Evolutionary conservation across 2,329 filamentous ascomycete genomes (phyloP).

Genomic region (Oidium heveae): DNA sequence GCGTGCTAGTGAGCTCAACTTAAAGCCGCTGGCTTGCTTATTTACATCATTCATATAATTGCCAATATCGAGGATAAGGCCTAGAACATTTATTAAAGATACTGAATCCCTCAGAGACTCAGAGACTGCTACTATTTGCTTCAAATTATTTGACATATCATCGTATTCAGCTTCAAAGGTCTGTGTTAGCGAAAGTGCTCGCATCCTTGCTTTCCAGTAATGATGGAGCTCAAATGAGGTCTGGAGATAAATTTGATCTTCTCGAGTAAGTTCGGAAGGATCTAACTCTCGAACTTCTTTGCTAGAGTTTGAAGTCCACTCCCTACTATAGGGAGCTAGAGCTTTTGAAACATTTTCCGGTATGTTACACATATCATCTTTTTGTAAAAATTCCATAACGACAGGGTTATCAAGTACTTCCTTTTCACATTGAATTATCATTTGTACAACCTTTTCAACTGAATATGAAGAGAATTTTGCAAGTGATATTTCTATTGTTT

Average conservation of each 20-base stretch:
- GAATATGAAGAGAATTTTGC: slow-evolving; percentile 74
- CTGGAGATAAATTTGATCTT: slow-evolving; percentile 85
- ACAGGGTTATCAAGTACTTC: slow-evolving; percentile 73
- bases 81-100: slow-evolving; percentile 83
- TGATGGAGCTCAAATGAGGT: slow-evolving; percentile 88
- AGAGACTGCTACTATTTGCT: slow-evolving; percentile 64
- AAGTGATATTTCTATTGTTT: slow-evolving; percentile 44
- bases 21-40: slow-evolving; percentile 95
- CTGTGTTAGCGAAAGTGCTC: slow-evolving; percentile 62
- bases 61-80: slow-evolving; percentile 87
- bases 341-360: slow-evolving; percentile 75
- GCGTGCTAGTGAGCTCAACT: slow-evolving; percentile 76
- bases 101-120: slow-evolving; percentile 81
- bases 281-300: slow-evolving; percentile 63
- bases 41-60: slow-evolving; percentile 99
- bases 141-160: slow-evolving; percentile 64
- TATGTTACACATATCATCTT: slow-evolving; percentile 77
- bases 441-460: slow-evolving; percentile 64
- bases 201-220: slow-evolving; percentile 97
- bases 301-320: slow-evolving; percentile 74
- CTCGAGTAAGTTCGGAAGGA: slow-evolving; percentile 64
- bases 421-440: slow-evolving; percentile 85
- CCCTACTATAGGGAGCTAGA: slow-evolving; percentile 86
- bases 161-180: slow-evolving; percentile 78
- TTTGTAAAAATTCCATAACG: slow-evolving; percentile 89